phyloP scores from a whole-genome alignment of 768 basidiomycete genomes.

The Leucocoprinus leucothites region DNA sequence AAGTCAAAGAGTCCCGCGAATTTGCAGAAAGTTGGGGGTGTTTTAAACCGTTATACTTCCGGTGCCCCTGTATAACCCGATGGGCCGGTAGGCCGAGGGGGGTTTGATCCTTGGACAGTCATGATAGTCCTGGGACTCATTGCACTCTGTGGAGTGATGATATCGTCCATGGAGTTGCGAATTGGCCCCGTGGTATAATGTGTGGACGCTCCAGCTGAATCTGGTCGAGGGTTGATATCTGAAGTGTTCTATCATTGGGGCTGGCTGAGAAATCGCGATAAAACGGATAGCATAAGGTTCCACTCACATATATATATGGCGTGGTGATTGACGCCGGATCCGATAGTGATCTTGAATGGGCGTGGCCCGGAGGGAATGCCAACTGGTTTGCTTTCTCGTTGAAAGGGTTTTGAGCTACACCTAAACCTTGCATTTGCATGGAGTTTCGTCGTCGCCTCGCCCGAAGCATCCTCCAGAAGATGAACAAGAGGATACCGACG shows the following conservation, averaged over 20 bases:
- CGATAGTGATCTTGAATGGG: conserved; percentile 3
- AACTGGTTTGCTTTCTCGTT: not conserved
- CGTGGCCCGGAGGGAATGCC: not conserved
- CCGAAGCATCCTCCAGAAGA: conserved; percentile 37
- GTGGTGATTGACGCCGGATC: conserved; percentile 2
- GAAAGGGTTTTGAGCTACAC: not conserved
- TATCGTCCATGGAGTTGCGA: conserved; percentile 30
- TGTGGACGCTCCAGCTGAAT: conserved; percentile 25
- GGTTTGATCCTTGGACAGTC: not conserved
- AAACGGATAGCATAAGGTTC: not conserved
- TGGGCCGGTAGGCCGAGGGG: not conserved
- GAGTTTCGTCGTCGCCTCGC: conserved; percentile 18
- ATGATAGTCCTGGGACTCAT: not conserved
- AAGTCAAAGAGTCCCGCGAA: no score
- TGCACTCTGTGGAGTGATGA: conserved; percentile 16
- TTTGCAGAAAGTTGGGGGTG: not conserved
- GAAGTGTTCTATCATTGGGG: conserved; percentile 16
- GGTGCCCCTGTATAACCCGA: conserved; percentile 29
- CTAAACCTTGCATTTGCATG: not conserved
- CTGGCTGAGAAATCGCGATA: not conserved
- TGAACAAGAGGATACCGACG: conserved; percentile 31
- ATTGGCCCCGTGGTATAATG: conserved; percentile 26
- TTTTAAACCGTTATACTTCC: conserved; percentile 23
- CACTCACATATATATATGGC: conserved; percentile 10
- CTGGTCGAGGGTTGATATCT: conserved; percentile 19